Evolutionary conservation across 108 stramenopile genomes (phyloP).

Genomic region (Pseudonitzschia pungens): DNA sequence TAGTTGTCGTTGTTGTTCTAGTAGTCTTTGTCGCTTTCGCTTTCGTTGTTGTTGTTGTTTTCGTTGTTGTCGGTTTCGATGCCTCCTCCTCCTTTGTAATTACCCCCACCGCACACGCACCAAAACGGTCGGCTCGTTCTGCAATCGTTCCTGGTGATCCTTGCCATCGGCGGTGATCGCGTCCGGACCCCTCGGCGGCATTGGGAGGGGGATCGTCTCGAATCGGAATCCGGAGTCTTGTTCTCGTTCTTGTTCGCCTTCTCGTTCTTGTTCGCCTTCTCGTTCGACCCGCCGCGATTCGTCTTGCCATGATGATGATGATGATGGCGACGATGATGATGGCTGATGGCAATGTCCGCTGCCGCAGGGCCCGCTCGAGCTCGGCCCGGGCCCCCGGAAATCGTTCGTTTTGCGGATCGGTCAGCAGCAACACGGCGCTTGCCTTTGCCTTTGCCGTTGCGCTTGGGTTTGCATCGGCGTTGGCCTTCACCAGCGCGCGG

Average conservation of each 20-base stretch:
- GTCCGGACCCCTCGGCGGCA: not conserved
- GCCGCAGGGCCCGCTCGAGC: not conserved
- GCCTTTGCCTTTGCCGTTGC: no score
- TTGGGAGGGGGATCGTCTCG: not conserved
- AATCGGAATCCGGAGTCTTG: not conserved
- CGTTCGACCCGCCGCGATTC: not conserved
- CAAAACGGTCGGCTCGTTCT: constrained; percentile 25
- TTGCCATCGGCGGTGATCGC: constrained; percentile 8
- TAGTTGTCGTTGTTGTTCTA: no score
- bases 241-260: not conserved
- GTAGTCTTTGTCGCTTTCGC: no score
- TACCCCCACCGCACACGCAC: not conserved
- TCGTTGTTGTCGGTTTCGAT: no score
- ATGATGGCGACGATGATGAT: not conserved
- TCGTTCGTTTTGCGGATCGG: not conserved
- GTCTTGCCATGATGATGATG: not conserved
- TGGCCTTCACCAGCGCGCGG: not conserved
- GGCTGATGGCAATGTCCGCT: no score
- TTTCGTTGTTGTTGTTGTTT: no score
- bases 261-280: not conserved
- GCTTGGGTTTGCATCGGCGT: not conserved
- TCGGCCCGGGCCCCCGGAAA: not conserved
- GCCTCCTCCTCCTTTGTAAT: no score
- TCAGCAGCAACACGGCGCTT: not conserved
- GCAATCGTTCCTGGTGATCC: constrained; percentile 23